Base-by-base conservation (phyloP, 305 asterid species). In the Rubia tinctorum region DNA sequence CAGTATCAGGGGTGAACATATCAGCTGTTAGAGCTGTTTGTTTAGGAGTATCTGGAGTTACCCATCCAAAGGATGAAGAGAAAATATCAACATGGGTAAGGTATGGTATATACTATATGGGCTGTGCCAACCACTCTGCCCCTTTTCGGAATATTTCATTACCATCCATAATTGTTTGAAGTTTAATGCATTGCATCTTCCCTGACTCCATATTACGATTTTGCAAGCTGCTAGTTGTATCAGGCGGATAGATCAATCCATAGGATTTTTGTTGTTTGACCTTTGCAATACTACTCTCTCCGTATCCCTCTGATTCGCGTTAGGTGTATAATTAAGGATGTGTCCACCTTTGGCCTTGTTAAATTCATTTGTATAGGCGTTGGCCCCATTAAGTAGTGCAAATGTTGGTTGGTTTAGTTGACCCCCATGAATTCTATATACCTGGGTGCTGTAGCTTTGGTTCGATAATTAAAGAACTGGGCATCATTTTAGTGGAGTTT, bases 21-120 rank as follows among this genome's bases (percentile, higher is more conserved):
- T 89, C 95, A 64, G 85, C 82, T 67, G 99, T 94, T 82, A 80
- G 81, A 75, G 97, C 97, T 72, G 84, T 94, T 77, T 90, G 96
- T 81, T 90, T 94, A 80, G 97, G 97, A 71, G 85, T 94, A 79
- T 94, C 99, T 14, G 97, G 97, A 64, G 96, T 94, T 78, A 94
- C 90, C 76, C 93, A 90, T 83, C 90, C 87, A 22, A 86, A 76
- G 8, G 99, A 94, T 83, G 84, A 90, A 86, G 89, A 87, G 65
- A 89, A 86, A 81, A 80, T 91, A 76, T 74, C 87, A 81, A 89
- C 79, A 69, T 91, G 98, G 97, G 82, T 94, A 80, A 90, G 98
- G 98, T 91, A 43, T 30, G 30, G 37, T 30, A 30, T 30, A 30
- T 30, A 30, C 37, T 30, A 30, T 30, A 30, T 66, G 64, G 45